Evolutionary conservation across 1,284 basidiomycete species (phyloP).

Genomic region (Trametes versicolor): DNA sequence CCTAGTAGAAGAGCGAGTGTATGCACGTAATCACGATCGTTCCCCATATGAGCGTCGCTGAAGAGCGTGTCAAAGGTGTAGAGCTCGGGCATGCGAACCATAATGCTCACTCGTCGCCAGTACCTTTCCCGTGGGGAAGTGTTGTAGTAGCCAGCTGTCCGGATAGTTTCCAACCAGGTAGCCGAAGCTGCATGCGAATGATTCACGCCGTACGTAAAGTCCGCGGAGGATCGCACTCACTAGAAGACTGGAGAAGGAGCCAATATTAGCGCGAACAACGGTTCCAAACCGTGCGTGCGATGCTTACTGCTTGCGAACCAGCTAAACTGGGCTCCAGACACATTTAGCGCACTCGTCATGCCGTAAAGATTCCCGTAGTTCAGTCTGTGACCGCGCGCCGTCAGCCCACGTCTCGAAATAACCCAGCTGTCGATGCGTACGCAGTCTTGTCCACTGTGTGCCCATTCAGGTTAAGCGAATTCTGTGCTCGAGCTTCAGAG

Average conservation of each 20-base stretch:
- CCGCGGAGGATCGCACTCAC: slow-evolving; percentile 10
- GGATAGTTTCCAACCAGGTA: slow-evolving; percentile 38
- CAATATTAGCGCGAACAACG: not conserved
- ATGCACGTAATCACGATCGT: slow-evolving; percentile 30
- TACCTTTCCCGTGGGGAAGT: slow-evolving; percentile 34
- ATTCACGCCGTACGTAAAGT: not conserved
- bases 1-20: not conserved
- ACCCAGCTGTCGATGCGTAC: slow-evolving; percentile 13
- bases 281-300: not conserved
- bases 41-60: slow-evolving; percentile 36
- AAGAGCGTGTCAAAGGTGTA: not conserved
- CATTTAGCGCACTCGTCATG: slow-evolving; percentile 32
- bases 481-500: not conserved
- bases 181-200: slow-evolving; percentile 20
- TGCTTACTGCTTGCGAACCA: slow-evolving; percentile 37
- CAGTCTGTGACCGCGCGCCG: slow-evolving; percentile 1
- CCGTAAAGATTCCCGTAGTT: slow-evolving; percentile 38
- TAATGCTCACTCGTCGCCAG: slow-evolving; percentile 32
- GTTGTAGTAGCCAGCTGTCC: slow-evolving; percentile 35
- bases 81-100: not conserved
- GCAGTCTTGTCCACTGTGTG: slow-evolving; percentile 37
- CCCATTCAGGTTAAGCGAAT: not conserved
- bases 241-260: slow-evolving; percentile 29
- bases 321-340: slow-evolving; percentile 31
- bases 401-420: not conserved